These are phyloP conservation scores for Nicotiana otophora DNA, from an alignment of 257 asterid species.

Conservation along the genomic window DNA sequence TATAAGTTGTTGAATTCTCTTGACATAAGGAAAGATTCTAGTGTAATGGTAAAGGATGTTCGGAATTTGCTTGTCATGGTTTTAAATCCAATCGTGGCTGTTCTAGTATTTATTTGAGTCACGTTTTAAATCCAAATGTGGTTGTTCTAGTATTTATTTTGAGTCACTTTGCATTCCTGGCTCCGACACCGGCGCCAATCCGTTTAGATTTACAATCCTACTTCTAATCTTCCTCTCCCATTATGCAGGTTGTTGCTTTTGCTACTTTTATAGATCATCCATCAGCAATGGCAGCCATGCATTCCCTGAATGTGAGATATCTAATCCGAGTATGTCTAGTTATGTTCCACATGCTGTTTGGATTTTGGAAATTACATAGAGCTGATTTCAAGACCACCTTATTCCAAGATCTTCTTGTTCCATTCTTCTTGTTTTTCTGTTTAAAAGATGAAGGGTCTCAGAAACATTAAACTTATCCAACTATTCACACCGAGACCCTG, in stretches of 20 bases:
- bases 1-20: too few species aligned
- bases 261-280: constrained; percentile 88
- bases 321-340: constrained; percentile 1
- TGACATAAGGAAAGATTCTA: too few species aligned
- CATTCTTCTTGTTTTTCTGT: background rate
- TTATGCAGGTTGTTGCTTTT: constrained; percentile 88
- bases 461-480: background rate
- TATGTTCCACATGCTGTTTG: background rate
- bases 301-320: constrained; percentile 70
- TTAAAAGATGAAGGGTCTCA: background rate
- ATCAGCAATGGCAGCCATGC: constrained; percentile 82
- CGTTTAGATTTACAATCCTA: background rate
- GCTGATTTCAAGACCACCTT: background rate
- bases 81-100: too few species aligned
- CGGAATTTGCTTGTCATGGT: too few species aligned
- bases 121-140: too few species aligned
- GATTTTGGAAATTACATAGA: background rate
- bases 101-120: too few species aligned
- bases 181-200: background rate
- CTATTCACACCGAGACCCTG: background rate
- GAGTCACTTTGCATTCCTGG: too few species aligned
- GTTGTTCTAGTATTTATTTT: too few species aligned
- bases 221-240: background rate
- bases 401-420: background rate
- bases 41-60: too few species aligned